Evolutionary conservation across 371 early-diverging fungal genomes (phyloP), one percentile per base, ranked within the genome.

Genomic region (Mortierella sp.): DNA sequence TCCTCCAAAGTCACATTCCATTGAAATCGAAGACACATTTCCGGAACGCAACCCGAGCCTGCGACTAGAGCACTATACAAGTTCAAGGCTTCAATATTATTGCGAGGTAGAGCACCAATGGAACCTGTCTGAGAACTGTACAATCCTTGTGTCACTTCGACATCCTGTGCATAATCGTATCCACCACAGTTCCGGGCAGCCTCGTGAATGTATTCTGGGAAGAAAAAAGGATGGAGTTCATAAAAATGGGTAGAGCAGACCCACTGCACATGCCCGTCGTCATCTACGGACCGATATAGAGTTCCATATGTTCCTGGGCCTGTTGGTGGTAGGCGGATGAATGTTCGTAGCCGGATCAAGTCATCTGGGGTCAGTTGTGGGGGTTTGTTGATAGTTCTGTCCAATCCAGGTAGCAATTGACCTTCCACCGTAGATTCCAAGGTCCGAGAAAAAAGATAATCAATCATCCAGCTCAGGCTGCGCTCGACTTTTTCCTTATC

Each of bases 241-340:
- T 37, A 47, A 32, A 49, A 70, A 35, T 70, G 71, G 8, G 57
- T 28, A 0, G 57, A 19, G 32, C 71, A 70, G 29, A 70, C 65
- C 71, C 71, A 70, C 19, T 64, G 64, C 19, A 70, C 64, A n/a
- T 70, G 58, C 2, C 71, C 71, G 0, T 22, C 22, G 12, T 32
- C 32, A 17, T 58, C 57, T n/a, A 59, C 51, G 35, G 64, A 35
- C 40, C 71, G 32, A 34, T 70, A 70, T 4, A 70, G 53, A 26
- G 56, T 70, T 28, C 61, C 71, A 22, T 45, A 7, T 31, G 57
- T 15, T 42, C 71, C 32, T 26, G 19, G 12, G 45, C 64, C 31
- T 29, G 37, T 22, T 19, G 22, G 28, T 49, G 34, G 42, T 47
- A 59, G 35, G 56, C 8, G 12, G 15, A 58, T 15, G n/a, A 35